Evolutionary conservation across 169 alveolate species (phyloP), one percentile per base, ranked within the genome.

Genomic region (Plasmodium yoelii): DNA sequence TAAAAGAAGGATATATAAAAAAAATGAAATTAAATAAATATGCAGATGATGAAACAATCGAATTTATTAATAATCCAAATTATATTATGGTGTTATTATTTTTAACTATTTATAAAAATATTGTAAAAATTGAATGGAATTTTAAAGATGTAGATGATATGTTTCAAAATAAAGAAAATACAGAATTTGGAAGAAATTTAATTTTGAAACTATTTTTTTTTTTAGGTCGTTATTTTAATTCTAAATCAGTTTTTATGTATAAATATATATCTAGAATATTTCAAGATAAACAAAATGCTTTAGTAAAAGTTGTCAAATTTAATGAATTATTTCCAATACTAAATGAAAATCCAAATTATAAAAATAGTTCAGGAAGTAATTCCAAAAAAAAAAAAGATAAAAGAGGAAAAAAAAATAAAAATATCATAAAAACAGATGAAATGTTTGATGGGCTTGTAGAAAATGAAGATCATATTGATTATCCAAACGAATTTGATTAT

Each of bases 141-240:
- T 86, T 86, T 63, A 86, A 86, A 28, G 91, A 86, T 64, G 60
- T 86, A 2, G 86, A 86, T 57, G 91, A 86, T 0, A 86, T 86
- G 91, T 70, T 86, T 59, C 91, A 86, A 42, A 68, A 69, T 22
- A 86, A 86, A n/a, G 91, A 86, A 51, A 68, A 86, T 1, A 86
- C 91, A 0, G 91, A 86, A 28, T 86, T 86, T 68, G 86, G 91
- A 15, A 42, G 87, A 8, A 86, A 69, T 28, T 86, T 86, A 26
- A 60, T 86, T 9, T 63, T 86, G 3, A 86, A 86, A 42, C 49
- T 86, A 26, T 69, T 68, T 86, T 69, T 70, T 15, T 68, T 86
- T 42, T 39, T 86, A n/a, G 91, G 91, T 10, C 9, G 87, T 18
- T 86, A 86, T 51, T 69, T 70, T 68, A 86, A 86, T 64, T 68